Percentiles rank a stretch among this genome's conserved stretches.
Evolutionary conservation across 2,329 filamentous ascomycete genomes (phyloP).

Genomic region (Neoscytalidium dimidiatum): DNA sequence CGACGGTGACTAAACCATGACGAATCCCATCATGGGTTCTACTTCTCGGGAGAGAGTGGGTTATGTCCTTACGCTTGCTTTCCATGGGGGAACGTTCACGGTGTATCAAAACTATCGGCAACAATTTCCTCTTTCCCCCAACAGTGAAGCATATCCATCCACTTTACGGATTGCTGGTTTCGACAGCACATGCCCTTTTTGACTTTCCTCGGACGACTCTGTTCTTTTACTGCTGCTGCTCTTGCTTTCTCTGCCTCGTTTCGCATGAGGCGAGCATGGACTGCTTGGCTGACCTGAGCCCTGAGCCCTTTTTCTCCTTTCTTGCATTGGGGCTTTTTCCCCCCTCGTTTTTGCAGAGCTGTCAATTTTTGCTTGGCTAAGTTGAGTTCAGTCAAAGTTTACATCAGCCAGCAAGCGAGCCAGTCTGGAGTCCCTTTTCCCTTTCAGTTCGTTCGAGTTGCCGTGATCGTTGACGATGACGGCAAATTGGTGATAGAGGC

Average conservation of each 20-base stretch:
- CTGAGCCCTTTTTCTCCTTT: neutral
- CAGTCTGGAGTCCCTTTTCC: slow-evolving; percentile 1
- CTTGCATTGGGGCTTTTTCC: neutral
- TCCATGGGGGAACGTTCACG: neutral
- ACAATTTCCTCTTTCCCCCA: slow-evolving; percentile 10
- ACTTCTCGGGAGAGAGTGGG: neutral
- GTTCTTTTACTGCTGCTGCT: slow-evolving; percentile 14
- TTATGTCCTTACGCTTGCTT: slow-evolving; percentile 13
- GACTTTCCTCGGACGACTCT: neutral
- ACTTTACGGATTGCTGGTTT: neutral
- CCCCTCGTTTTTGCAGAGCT: slow-evolving; percentile 11
- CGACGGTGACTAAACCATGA: slow-evolving; percentile 13
- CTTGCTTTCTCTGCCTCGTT: neutral
- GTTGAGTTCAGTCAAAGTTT: slow-evolving; percentile 7
- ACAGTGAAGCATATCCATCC: neutral
- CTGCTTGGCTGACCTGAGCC: neutral
- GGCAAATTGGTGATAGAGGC: neutral
- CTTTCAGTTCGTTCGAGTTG: neutral
- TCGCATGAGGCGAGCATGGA: neutral
- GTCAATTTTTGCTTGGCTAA: slow-evolving; percentile 11
- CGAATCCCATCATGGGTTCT: slow-evolving; percentile 12
- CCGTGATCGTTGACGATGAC: slow-evolving; percentile 11
- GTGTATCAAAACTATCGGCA: slow-evolving; percentile 14
- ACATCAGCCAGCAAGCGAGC: slow-evolving; percentile 8
- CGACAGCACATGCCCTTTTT: neutral